These are phyloP conservation scores for Neltuma alba DNA, from an alignment of 306 rosid genomes.

Conservation along the genomic window DNA sequence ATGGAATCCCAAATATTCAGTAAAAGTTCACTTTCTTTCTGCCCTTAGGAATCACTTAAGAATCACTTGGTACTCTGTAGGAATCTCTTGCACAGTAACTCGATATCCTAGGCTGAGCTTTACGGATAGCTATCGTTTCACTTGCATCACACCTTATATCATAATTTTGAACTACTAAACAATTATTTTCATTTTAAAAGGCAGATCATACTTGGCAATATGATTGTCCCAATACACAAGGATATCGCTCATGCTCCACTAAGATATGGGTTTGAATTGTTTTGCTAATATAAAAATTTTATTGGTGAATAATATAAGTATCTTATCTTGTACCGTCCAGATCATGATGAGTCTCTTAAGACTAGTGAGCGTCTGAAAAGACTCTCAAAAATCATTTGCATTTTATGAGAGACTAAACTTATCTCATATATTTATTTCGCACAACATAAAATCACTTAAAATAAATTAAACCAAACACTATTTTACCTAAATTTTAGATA, in stretches of 20 bases:
- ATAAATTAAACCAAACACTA: no score
- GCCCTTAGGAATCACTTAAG: neutral
- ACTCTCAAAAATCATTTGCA: no score
- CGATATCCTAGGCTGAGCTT: neutral
- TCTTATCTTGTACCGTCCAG: no score
- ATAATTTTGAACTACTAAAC: neutral
- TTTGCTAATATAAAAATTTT: neutral
- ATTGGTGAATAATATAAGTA: neutral
- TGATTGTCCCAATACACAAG: neutral
- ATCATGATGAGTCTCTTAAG: no score
- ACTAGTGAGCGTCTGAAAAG: no score
- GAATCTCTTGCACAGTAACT: neutral
- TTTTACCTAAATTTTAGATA: no score
- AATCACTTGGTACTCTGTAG: no score
- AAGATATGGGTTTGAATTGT: neutral
- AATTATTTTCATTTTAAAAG: neutral
- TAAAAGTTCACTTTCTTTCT: neutral
- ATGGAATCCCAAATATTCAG: no score
- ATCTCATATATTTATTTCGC: no score
- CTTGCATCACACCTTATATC: neutral
- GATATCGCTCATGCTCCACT: neutral
- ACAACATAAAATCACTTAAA: no score
- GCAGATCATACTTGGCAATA: neutral
- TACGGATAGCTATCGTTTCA: neutral
- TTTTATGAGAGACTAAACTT: no score